These are phyloP conservation scores for Sporisorium iseilematis-ciliati DNA, from an alignment of 1,284 basidiomycete genomes.

Conservation along the genomic window DNA sequence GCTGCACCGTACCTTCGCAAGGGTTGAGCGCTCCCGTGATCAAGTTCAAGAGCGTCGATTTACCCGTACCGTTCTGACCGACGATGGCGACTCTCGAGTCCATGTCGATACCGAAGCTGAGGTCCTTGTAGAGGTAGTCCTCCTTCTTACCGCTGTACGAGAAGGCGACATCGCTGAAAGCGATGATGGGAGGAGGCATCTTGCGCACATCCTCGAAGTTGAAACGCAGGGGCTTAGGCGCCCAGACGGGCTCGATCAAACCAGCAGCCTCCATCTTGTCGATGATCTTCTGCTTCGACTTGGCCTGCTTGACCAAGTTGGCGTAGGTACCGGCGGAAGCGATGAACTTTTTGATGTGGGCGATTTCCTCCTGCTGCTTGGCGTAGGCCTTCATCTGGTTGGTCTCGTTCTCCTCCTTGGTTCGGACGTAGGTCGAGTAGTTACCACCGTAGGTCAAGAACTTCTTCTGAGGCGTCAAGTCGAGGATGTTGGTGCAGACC, in stretches of 20 bases:
- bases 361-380: slow-evolving; percentile 98
- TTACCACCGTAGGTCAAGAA: slow-evolving; percentile 90
- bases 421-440: slow-evolving; percentile 95
- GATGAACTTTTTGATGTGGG: slow-evolving; percentile 96
- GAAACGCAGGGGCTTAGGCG: slow-evolving; percentile 82
- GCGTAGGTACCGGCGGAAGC: slow-evolving; percentile 98
- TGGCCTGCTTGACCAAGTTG: slow-evolving; percentile 97
- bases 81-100: slow-evolving; percentile 96
- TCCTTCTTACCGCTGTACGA: slow-evolving; percentile 86
- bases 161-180: slow-evolving; percentile 94
- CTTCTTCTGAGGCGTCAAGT: slow-evolving; percentile 89
- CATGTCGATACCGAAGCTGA: slow-evolving; percentile 89
- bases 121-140: slow-evolving; percentile 87
- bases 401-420: slow-evolving; percentile 95
- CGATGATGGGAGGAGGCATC: slow-evolving; percentile 96
- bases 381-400: slow-evolving; percentile 99
- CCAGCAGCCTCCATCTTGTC: slow-evolving; percentile 99
- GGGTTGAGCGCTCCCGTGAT: slow-evolving; percentile 89
- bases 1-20: slow-evolving; percentile 84
- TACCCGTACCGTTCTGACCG: slow-evolving; percentile 97
- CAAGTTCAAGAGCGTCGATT: slow-evolving; percentile 95
- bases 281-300: slow-evolving; percentile 97
- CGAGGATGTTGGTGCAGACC: slow-evolving; percentile 90
- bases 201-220: slow-evolving; percentile 95
- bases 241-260: slow-evolving; percentile 88